Evolutionary conservation across 192 early-diverging fungal genomes (phyloP), one percentile per base, ranked within the genome.

Genomic region (Haplosporangium gracile): DNA sequence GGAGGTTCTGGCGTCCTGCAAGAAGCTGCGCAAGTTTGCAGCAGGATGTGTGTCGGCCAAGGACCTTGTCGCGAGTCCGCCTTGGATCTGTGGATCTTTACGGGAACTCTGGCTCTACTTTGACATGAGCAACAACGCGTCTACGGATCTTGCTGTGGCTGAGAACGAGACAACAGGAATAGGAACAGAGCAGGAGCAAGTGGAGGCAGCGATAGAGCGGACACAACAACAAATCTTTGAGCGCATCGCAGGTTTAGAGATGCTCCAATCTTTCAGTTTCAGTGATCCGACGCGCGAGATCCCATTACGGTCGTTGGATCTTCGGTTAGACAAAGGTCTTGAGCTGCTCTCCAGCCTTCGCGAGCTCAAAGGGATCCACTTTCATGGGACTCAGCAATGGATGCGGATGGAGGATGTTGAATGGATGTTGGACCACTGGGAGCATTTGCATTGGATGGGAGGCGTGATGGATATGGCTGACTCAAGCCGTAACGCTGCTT

Each of bases 401-500:
- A 65, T 65, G 60, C n/a, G 60, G 9, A 65, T 29, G 11, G 60
- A 65, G 11, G 60, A 65, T 32, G 60, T 65, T 32, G 26, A 34
- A 29, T 65, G 60, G 60, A 65, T 65, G 60, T 11, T 65, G n/a
- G 60, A 15, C 13, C 60, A 65, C 3, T 65, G 60, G 60, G 60
- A 65, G 5, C 60, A 65, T 65, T 65, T 65, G 10, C 60, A 65
- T 32, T 65, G 60, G 60, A 65, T 65, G 60, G 60, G 60, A 65
- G 60, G 60, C 1, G 60, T 65, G 26, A 65, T 65, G 60, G 29
- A 65, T 65, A 65, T 65, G n/a, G 29, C 4, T 32, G 60, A 65
- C 11, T 10, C 32, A 1, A 4, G 26, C 9, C n/a, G 26, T 6
- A 65, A 65, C 26, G 29, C 7, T 15, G 60, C 29, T 2, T 11